These are phyloP conservation scores for Gossypium anomalum DNA, from an alignment of 345 rosid genomes.

Conservation along the genomic window DNA sequence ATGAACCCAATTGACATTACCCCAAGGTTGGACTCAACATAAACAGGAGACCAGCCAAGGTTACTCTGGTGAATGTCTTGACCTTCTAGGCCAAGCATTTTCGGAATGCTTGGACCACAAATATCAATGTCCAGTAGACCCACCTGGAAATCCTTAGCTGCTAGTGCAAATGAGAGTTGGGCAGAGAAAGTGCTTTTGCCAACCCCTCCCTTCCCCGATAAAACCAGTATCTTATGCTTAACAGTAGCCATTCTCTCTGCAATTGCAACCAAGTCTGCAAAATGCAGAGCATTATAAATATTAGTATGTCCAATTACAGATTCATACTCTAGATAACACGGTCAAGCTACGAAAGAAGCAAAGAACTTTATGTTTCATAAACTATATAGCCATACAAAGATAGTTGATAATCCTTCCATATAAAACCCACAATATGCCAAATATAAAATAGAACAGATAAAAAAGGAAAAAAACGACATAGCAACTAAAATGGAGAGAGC, in stretches of 20 bases:
- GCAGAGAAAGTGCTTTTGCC: conserved; percentile 97
- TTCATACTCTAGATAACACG: conserved; percentile 62
- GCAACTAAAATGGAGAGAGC: neutral
- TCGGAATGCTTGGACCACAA: conserved; percentile 95
- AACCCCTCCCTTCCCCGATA: conserved; percentile 95
- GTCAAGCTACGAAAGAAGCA: conserved; percentile 47
- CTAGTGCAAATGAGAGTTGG: conserved; percentile 80
- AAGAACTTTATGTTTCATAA: neutral
- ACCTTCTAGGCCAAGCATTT: conserved; percentile 92
- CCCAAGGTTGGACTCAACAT: conserved; percentile 89
- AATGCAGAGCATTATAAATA: conserved; percentile 9
- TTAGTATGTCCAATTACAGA: neutral
- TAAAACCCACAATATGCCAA: neutral
- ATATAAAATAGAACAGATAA: neutral
- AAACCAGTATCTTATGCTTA: conserved; percentile 78
- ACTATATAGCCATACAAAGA: neutral
- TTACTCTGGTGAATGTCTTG: conserved; percentile 95
- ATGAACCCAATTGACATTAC: conserved; percentile 96
- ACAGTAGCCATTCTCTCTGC: conserved; percentile 94
- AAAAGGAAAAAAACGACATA: neutral
- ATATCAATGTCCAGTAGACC: conserved; percentile 88
- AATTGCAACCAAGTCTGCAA: conserved; percentile 81
- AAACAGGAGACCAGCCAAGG: conserved; percentile 96
- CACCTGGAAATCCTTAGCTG: conserved; percentile 83
- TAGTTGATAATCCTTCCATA: neutral